phyloP scores from a whole-genome alignment of 352 stramenopile species.

The Globisporangium parvum region DNA sequence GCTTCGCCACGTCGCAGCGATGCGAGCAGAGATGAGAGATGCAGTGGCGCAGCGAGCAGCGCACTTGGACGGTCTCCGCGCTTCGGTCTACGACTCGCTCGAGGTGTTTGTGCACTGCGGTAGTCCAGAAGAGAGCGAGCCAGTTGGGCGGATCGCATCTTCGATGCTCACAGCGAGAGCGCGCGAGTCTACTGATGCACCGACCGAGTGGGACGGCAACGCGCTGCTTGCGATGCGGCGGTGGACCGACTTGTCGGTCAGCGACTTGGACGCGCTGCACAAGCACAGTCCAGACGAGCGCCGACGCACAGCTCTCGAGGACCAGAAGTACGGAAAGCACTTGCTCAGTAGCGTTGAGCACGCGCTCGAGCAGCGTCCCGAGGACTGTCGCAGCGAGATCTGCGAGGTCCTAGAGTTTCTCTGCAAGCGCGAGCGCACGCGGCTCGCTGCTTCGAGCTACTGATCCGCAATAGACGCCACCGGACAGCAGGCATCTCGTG shows the following conservation, averaged over 20 bases:
- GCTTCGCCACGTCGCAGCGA: constrained; percentile 5
- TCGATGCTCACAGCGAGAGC: background rate
- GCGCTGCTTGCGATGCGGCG: constrained; percentile 19
- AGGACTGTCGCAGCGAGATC: constrained; percentile 54
- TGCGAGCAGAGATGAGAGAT: constrained; percentile 13
- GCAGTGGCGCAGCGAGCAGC: constrained; percentile 13
- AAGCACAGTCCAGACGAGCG: background rate
- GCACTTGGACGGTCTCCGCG: constrained; percentile 43
- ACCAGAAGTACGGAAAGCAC: constrained; percentile 11
- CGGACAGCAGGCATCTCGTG: no score
- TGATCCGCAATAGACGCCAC: constrained; percentile 5
- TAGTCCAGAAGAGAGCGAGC: background rate
- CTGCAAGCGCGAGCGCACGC: constrained; percentile 7
- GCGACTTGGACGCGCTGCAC: constrained; percentile 36
- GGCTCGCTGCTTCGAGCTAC: constrained; percentile 1
- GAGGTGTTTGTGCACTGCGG: constrained; percentile 52
- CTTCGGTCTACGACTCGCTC: constrained; percentile 50
- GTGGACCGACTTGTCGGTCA: constrained; percentile 41
- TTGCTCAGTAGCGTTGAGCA: constrained; percentile 34
- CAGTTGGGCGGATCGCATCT: background rate
- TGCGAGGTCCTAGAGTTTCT: constrained; percentile 39
- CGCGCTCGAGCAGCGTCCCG: constrained; percentile 38
- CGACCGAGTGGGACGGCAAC: no score
- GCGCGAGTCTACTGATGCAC: constrained; percentile 10
- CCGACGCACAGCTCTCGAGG: background rate